A percentile compares a stretch with the other conserved stretches of the same genome.
These are phyloP conservation scores for Botryotinia narcissicola DNA, from an alignment of 2,329 filamentous ascomycete genomes.

Conservation along the genomic window DNA sequence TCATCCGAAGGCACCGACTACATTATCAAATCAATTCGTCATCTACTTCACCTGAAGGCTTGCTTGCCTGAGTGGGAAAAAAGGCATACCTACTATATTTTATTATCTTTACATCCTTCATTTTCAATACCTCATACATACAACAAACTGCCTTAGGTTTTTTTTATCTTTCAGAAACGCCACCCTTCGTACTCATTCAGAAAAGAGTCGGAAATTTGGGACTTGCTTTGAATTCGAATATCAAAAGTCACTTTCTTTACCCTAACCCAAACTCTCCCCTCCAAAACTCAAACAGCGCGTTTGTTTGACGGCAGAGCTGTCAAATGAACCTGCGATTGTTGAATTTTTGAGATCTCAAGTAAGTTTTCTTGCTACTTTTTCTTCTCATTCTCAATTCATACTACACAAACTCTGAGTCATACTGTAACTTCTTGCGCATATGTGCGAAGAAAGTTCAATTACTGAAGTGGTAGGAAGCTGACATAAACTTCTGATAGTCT, in stretches of 20 bases:
- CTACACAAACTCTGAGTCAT: constrained; percentile 1
- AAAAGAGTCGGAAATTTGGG: background rate
- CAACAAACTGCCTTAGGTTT: background rate
- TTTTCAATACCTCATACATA: background rate
- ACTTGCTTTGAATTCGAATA: background rate
- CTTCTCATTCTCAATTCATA: background rate
- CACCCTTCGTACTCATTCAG: background rate
- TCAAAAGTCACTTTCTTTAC: constrained; percentile 9
- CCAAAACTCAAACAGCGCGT: constrained; percentile 60
- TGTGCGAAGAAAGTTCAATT: background rate
- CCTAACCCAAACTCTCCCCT: constrained; percentile 20
- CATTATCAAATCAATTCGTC: constrained; percentile 14
- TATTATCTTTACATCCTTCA: background rate
- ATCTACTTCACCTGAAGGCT: constrained; percentile 4
- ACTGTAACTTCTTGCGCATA: background rate
- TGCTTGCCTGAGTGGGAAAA: background rate
- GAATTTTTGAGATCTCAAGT: constrained; percentile 34
- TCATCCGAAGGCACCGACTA: constrained; percentile 22
- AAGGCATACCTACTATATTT: background rate
- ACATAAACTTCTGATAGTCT: constrained; percentile 31
- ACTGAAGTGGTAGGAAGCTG: constrained; percentile 1
- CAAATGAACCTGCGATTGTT: constrained; percentile 92
- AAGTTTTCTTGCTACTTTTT: background rate
- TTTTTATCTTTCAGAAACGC: background rate
- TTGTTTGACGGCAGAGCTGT: constrained; percentile 92